Evolutionary conservation across 2,329 filamentous ascomycete species (phyloP).

Genomic region (Curvularia verruculosa): DNA sequence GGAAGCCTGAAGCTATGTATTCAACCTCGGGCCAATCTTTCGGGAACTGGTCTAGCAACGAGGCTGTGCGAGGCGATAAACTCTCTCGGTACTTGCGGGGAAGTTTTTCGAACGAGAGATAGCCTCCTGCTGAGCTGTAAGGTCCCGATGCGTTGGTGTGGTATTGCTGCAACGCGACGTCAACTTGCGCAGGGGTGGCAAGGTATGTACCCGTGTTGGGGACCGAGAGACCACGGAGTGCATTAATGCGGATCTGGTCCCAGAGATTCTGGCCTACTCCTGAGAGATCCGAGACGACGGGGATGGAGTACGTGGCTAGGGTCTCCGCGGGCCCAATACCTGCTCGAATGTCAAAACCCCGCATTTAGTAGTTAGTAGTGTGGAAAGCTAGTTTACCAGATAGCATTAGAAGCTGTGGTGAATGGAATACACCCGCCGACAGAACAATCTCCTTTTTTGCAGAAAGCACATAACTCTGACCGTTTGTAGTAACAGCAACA

Average conservation of each 20-base stretch:
- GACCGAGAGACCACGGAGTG: slow-evolving; percentile 23
- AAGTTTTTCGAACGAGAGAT: slow-evolving; percentile 31
- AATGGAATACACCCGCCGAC: slow-evolving; percentile 50
- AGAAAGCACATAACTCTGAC: slow-evolving; percentile 15
- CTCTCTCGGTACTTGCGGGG: slow-evolving; percentile 15
- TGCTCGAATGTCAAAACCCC: slow-evolving; percentile 26
- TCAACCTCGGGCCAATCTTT: slow-evolving; percentile 10
- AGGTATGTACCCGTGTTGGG: slow-evolving; percentile 32
- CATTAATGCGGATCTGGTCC: slow-evolving; percentile 32
- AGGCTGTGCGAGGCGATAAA: slow-evolving; percentile 16
- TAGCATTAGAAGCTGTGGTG: slow-evolving; percentile 48
- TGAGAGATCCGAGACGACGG: slow-evolving; percentile 27
- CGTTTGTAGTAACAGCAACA: slow-evolving; percentile 38
- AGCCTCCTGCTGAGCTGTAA: slow-evolving; percentile 29
- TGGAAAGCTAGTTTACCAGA: slow-evolving; percentile 26
- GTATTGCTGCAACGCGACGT: slow-evolving; percentile 22
- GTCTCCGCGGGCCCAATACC: slow-evolving; percentile 40
- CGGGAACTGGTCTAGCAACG: slow-evolving; percentile 13
- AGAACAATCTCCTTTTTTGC: slow-evolving; percentile 52
- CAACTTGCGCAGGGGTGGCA: slow-evolving; percentile 17
- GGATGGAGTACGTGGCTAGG: slow-evolving; percentile 25
- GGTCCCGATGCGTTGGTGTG: slow-evolving; percentile 21
- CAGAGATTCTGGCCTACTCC: slow-evolving; percentile 39
- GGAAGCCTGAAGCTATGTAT: slow-evolving; percentile 21
- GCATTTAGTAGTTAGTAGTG: neutral